Evolutionary conservation across 2,329 filamentous ascomycete species (phyloP).

Genomic region (Didymellaceae sp.): DNA sequence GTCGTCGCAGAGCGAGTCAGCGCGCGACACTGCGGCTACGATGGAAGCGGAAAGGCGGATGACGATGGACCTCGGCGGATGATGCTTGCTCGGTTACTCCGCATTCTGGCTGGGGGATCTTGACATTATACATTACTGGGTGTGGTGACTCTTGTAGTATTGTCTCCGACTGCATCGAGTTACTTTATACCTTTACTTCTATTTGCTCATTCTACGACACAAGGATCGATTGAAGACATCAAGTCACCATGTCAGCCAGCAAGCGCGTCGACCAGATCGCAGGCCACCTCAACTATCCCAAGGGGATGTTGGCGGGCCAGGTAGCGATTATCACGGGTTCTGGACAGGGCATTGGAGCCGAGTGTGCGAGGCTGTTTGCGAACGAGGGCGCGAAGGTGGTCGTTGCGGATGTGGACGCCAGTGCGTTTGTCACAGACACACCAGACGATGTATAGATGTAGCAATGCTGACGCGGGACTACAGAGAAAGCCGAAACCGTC

Average conservation of each 20-base stretch:
- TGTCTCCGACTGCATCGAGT: no score
- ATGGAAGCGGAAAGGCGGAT: background rate
- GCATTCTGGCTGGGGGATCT: background rate
- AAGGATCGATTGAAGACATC: no score
- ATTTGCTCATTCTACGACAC: no score
- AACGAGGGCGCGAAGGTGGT: constrained; percentile 88
- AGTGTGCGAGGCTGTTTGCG: constrained; percentile 80
- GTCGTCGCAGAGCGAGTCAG: background rate
- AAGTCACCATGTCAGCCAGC: constrained; percentile 19
- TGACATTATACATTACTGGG: background rate
- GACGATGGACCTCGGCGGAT: background rate
- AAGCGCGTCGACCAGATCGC: constrained; percentile 72
- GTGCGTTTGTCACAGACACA: constrained; percentile 50
- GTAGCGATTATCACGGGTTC: constrained; percentile 87
- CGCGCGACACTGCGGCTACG: background rate
- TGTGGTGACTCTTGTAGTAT: no score
- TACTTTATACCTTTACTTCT: no score
- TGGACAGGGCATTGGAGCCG: constrained; percentile 87
- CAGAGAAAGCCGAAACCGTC: constrained; percentile 72
- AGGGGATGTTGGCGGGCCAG: constrained; percentile 78
- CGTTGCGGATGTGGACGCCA: constrained; percentile 79
- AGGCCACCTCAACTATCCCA: constrained; percentile 80
- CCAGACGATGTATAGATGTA: background rate
- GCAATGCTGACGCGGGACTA: constrained; percentile 16
- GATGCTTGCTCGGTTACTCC: constrained; percentile 8